Evolutionary conservation across 1,284 basidiomycete genomes (phyloP).

Genomic region (Ganoderma multipileum): DNA sequence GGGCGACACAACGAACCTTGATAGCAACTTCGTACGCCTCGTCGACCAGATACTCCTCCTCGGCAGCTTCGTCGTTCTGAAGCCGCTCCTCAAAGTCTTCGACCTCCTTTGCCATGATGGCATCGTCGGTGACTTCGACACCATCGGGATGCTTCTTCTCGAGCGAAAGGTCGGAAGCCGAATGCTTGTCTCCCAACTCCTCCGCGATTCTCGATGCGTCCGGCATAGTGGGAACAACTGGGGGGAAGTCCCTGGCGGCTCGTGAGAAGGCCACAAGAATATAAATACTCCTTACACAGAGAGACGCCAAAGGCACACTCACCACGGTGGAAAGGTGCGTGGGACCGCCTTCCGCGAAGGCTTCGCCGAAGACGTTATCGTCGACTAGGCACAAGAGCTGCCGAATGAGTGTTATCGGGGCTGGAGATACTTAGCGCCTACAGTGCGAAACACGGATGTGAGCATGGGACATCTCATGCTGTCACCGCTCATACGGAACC

Average conservation of each 20-base stretch:
- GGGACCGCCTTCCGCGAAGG: constrained; percentile 15
- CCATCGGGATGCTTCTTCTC: constrained; percentile 33
- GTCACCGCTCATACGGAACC: neutral
- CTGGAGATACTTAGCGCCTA: neutral
- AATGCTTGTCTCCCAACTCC: constrained; percentile 32
- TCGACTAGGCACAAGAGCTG: constrained; percentile 21
- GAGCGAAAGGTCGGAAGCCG: constrained; percentile 28
- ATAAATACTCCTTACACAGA: constrained; percentile 16
- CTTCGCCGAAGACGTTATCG: constrained; percentile 21
- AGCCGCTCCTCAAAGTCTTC: constrained; percentile 48
- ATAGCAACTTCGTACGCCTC: constrained; percentile 46
- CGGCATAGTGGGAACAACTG: constrained; percentile 28
- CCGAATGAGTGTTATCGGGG: neutral
- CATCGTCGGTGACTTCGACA: constrained; percentile 31
- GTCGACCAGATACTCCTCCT: constrained; percentile 43
- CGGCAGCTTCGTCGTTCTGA: constrained; percentile 38
- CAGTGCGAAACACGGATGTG: neutral
- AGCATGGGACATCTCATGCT: neutral
- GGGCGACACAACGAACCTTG: constrained; percentile 37
- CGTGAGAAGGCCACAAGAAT: constrained; percentile 19
- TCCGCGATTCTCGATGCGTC: constrained; percentile 21
- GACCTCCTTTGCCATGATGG: constrained; percentile 38
- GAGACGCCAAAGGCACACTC: neutral
- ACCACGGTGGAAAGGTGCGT: constrained; percentile 22
- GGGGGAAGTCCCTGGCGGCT: constrained; percentile 19